These are phyloP conservation scores for Leccinum olivaceopallidum DNA, from an alignment of 768 basidiomycete species.

Conservation along the genomic window DNA sequence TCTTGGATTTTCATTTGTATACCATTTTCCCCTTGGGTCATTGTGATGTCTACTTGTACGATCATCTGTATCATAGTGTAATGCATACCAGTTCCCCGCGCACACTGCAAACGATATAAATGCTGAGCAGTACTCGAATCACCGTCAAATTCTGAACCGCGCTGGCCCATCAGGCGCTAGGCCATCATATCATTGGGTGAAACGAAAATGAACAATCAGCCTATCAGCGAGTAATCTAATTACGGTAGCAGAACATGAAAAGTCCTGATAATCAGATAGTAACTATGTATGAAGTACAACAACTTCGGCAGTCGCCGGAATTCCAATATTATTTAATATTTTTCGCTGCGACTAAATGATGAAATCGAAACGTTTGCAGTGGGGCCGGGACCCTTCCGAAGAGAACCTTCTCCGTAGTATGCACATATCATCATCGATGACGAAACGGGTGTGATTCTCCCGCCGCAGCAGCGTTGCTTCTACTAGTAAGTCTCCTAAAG, in stretches of 20 bases:
- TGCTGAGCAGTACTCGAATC: neutral
- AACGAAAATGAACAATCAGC: neutral
- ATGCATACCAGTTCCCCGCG: neutral
- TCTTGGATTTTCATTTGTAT: neutral
- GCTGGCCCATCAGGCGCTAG: neutral
- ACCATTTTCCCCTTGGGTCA: neutral
- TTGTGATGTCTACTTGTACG: neutral
- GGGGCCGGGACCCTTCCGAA: neutral
- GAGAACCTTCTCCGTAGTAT: neutral
- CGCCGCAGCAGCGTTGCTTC: neutral
- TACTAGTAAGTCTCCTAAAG: too few species aligned
- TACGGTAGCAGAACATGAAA: neutral
- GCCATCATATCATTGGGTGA: neutral
- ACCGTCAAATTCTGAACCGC: neutral
- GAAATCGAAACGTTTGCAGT: neutral
- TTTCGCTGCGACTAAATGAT: neutral
- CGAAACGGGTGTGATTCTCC: neutral
- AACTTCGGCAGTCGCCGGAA: too few species aligned
- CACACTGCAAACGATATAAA: neutral
- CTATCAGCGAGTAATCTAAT: neutral
- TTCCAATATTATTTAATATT: neutral
- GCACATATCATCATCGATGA: neutral
- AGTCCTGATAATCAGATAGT: too few species aligned
- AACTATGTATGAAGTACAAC: too few species aligned
- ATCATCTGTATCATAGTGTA: neutral